Evolutionary conservation across 169 alveolate genomes (phyloP).

Genomic region (Plasmodium vinckei): DNA sequence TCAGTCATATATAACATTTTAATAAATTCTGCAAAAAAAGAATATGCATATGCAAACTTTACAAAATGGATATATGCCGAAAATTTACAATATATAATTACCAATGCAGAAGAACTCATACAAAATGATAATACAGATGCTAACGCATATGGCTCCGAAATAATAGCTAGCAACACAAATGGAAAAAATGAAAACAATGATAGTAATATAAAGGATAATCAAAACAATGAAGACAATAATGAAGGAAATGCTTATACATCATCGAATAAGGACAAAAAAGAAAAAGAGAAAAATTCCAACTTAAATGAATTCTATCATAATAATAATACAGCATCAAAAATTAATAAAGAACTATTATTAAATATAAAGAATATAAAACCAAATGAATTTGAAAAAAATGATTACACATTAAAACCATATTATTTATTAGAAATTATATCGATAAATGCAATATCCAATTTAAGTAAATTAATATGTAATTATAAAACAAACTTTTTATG

Average conservation of each 20-base stretch:
- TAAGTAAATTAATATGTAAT: constrained; percentile 65
- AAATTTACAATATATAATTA: constrained; percentile 44
- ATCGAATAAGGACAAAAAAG: neutral
- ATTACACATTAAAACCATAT: constrained; percentile 34
- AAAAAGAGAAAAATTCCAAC: neutral
- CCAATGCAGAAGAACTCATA: neutral
- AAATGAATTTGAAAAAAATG: constrained; percentile 29
- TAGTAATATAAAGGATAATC: neutral
- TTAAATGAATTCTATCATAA: constrained; percentile 19
- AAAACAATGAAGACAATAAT: neutral
- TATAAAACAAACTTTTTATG: constrained; percentile 72
- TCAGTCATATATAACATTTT: constrained; percentile 80
- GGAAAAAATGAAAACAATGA: constrained; percentile 34
- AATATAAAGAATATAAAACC: constrained; percentile 43
- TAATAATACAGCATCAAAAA: constrained; percentile 20
- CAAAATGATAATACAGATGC: neutral
- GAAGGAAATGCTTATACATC: neutral
- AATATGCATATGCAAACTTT: constrained; percentile 35
- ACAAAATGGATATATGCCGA: constrained; percentile 70
- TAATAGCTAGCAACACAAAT: neutral
- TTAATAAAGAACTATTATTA: constrained; percentile 49
- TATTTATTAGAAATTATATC: constrained; percentile 66
- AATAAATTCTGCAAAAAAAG: constrained; percentile 42
- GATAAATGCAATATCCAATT: constrained; percentile 45
- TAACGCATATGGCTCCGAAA: neutral